Base-by-base conservation (phyloP, 1,139 yeast genomes). In the Debaryomycetaceae sp. region DNA sequence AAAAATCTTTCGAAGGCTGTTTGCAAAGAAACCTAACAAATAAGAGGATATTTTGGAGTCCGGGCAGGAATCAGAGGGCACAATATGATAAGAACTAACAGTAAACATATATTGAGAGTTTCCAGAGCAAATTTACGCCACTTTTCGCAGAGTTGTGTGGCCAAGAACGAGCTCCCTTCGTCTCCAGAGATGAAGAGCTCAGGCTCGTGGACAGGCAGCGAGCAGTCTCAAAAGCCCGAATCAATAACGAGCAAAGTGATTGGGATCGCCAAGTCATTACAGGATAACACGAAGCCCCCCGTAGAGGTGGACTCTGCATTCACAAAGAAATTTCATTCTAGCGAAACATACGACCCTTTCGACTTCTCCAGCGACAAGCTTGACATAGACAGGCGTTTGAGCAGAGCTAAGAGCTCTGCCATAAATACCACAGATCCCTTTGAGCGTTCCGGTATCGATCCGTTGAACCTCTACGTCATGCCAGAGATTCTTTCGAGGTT, bases 321-420 rank as follows among this genome's bases (percentile, higher is more conserved):
- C 49, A 61, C 70, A 30, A 71, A 65, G 46, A 61, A 57, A 36
- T 77, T 79, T 52, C 57, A 56, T 9, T 55, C 58, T 5, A 76
- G 75, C 28, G 65, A 71, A 2, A 70, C 75, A 2, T 83, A 84
- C 54, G 87, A 83, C 50, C 91, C 94, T 37, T 84, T 83, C 63
- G 91, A 84, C 61, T 83, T 84, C 48, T 79, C 87, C 33, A 61
- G 76, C 54, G 78, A 80, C 36, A 77, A 75, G 47, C 53, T 76
- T 31, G 64, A 61, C 51, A 65, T 73, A 63, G 69, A 70, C 47
- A 49, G 55, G 41, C 50, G 63, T 53, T 45, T 48, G 47, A 36
- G 42, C 46, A 31, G 51, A 45, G 32, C 45, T 48, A 41, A 46
- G 42, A 39, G 36, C 41, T 42, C 39, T 45, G 49, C 34, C 42